These are phyloP conservation scores for Hippophae rhamnoides DNA, from an alignment of 306 rosid species.

Conservation along the genomic window DNA sequence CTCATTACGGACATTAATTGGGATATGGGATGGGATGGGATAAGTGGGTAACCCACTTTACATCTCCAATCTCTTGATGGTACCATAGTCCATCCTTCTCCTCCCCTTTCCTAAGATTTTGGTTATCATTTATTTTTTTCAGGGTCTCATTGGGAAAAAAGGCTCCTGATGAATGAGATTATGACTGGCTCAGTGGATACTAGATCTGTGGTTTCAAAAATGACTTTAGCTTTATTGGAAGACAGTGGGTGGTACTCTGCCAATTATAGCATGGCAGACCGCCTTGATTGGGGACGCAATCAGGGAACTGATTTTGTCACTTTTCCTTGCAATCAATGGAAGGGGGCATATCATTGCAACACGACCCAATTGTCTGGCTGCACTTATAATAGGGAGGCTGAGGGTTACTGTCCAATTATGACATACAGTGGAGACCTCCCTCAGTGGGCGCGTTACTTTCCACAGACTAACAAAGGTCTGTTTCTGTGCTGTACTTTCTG, in stretches of 20 bases:
- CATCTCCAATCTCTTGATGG: too few relatives aligned
- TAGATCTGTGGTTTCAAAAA: conserved; percentile 92
- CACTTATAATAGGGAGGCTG: conserved; percentile 97
- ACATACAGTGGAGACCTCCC: conserved; percentile 88
- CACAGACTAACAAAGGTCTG: conserved; percentile 87
- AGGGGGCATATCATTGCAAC: conserved; percentile 96
- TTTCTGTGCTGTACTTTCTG: not conserved
- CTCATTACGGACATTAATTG: too few relatives aligned
- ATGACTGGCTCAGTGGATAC: conserved; percentile 99
- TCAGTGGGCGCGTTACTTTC: conserved; percentile 86
- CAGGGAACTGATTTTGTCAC: conserved; percentile 90
- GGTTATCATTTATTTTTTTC: conserved; percentile 10
- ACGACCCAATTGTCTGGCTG: conserved; percentile 87
- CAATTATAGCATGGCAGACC: conserved; percentile 96
- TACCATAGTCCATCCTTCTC: too few relatives aligned
- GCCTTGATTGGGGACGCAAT: conserved; percentile 94
- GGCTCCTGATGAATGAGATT: conserved; percentile 96
- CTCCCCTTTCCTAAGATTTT: too few relatives aligned
- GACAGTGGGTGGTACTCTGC: conserved; percentile 99
- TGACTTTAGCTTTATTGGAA: conserved; percentile 92
- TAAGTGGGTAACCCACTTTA: too few relatives aligned
- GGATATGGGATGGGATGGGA: too few relatives aligned
- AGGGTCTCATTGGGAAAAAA: conserved; percentile 99
- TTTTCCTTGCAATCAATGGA: conserved; percentile 86
- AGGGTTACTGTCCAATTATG: conserved; percentile 94